Conservation (phyloP, 176 grass and related monocot genomes). For the Ampelocalamus luodianensis region DNA sequence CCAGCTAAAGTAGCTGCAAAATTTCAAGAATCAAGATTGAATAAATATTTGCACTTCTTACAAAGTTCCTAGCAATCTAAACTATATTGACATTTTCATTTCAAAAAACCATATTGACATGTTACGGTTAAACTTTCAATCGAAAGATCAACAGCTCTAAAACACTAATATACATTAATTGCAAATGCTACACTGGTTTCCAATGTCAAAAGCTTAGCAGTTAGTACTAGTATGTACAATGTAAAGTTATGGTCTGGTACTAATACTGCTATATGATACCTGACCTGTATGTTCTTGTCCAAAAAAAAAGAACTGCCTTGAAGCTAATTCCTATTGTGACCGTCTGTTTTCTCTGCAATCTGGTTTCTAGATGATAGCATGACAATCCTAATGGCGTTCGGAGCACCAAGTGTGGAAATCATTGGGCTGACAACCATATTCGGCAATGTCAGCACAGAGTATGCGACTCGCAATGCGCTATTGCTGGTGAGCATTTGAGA, state of each 20-base stretch:
- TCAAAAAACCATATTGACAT: neutral
- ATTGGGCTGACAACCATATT: constrained; percentile 90
- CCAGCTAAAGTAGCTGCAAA: neutral
- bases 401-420: constrained; percentile 69
- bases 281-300: neutral
- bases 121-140: neutral
- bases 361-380: constrained; percentile 85
- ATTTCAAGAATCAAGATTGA: neutral
- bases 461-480: constrained; percentile 82
- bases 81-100: neutral
- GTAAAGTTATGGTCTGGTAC: neutral
- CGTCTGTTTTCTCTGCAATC: neutral
- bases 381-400: constrained; percentile 86
- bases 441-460: constrained; percentile 65
- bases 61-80: neutral
- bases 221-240: neutral
- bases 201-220: neutral
- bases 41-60: neutral
- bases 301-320: neutral
- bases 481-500: constrained; percentile 62
- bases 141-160: neutral
- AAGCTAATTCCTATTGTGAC: neutral
- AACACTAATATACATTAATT: neutral
- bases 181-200: neutral
- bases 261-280: neutral